Base-by-base conservation (phyloP, 139 green algal genomes). In the Edaphochlamys debaryana region DNA sequence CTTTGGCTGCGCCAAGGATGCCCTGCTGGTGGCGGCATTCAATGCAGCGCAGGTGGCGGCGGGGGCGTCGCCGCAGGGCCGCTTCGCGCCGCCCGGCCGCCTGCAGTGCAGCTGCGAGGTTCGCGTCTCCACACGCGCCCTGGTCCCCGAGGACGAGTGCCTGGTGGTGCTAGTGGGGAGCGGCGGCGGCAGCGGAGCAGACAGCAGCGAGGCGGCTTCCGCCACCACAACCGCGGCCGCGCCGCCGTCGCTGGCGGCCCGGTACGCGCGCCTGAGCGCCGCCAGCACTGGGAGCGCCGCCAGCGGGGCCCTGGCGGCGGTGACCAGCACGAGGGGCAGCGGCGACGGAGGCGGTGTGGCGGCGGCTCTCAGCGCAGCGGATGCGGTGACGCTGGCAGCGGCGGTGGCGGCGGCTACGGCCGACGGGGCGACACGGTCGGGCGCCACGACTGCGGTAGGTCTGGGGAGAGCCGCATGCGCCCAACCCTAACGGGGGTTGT, bases 91-190 rank as follows among this genome's bases (percentile, higher is more conserved):
- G 2, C 5, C 42, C 37, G n/a, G 52, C 22, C 50, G 71, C 7
- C 52, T 80, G 27, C 56, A 80, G 38, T 80, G 76, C 76, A 34
- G 63, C 62, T 73, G 76, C 27, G 76, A 82, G 22, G 42, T 73
- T 30, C 42, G 32, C 15, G 62, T 73, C 38, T 38, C 45, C 0
- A 40, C 42, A 4, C 76, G 76, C 2, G 42, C 32, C n/a, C 76
- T 82, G 32, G 63, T 27, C 0, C 30, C 76, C 0, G 64, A 32
- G 4, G 76, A 82, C 32, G 76, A 82, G 23, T 73, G 62, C 32
- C 42, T 82, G 32, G 40, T 82, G 32, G 45, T 82, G 41, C 42
- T 82, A 20, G 76, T 38, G 11, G 62, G 76, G n/a, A 63, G 42
- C 22, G 63, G 76, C 41, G 45, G 42, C 22, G 36, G 30, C 1